Evolutionary conservation across 2,329 filamentous ascomycete species (phyloP).

Genomic region (Penicillium sp.): DNA sequence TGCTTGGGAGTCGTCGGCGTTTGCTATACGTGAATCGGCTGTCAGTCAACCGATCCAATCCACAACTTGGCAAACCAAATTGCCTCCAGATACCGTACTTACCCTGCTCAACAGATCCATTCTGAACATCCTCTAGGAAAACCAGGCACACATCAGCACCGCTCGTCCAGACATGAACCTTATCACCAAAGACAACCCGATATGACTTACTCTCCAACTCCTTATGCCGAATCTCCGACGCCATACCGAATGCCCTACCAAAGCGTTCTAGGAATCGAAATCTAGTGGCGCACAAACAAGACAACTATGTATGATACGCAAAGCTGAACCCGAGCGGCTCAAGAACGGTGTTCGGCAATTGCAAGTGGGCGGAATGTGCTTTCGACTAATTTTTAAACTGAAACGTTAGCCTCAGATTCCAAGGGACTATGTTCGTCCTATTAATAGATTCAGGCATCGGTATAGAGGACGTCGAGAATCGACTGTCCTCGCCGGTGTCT

Average conservation of each 20-base stretch:
- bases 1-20: slow-evolving; percentile 34
- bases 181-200: not conserved
- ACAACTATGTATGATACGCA: not conserved
- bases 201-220: slow-evolving; percentile 21
- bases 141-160: slow-evolving; percentile 5
- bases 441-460: not conserved
- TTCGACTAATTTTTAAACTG: not conserved
- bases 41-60: slow-evolving; percentile 8
- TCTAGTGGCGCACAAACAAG: not conserved
- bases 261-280: not conserved
- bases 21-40: slow-evolving; percentile 14
- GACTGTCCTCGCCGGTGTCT: not conserved
- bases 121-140: slow-evolving; percentile 14
- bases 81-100: slow-evolving; percentile 8
- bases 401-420: not conserved
- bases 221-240: slow-evolving; percentile 20
- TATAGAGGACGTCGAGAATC: not conserved
- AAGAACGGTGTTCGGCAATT: not conserved
- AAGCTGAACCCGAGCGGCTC: not conserved
- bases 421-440: not conserved
- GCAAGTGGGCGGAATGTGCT: not conserved
- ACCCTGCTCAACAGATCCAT: slow-evolving; percentile 24
- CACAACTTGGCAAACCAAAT: not conserved
- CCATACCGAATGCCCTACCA: slow-evolving; percentile 20
- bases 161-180: not conserved